Percentiles rank a stretch among this genome's conserved stretches.
Evolutionary conservation across 495 filamentous ascomycete species (phyloP).

Genomic region (Neurospora sp.): DNA sequence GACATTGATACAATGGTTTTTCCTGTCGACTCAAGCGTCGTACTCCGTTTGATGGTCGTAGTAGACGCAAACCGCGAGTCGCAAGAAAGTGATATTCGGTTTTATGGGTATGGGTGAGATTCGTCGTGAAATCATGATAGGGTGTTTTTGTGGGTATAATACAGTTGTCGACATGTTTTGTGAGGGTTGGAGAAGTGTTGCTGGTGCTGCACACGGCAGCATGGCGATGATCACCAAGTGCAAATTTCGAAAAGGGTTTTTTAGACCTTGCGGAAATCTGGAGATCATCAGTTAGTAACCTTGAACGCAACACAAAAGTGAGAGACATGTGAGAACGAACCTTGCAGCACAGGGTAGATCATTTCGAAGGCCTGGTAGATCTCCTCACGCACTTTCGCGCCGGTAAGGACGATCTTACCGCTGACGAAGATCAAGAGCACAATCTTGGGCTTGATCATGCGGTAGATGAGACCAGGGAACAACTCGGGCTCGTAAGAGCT

Average conservation of each 20-base stretch:
- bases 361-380: constrained; percentile 98
- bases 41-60: constrained; percentile 1
- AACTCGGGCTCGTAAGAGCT: constrained; percentile 97
- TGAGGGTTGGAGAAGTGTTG: constrained; percentile 13
- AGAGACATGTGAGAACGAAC: constrained; percentile 36
- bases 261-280: constrained; percentile 44
- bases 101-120: constrained; percentile 16
- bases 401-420: constrained; percentile 96
- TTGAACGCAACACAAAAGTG: background rate
- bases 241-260: constrained; percentile 1
- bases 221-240: background rate
- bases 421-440: constrained; percentile 98
- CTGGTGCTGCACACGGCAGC: background rate
- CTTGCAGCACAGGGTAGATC: constrained; percentile 96
- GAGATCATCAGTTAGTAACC: constrained; percentile 6
- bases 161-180: constrained; percentile 14
- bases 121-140: constrained; percentile 42
- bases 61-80: constrained; percentile 4
- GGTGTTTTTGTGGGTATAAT: constrained; percentile 38
- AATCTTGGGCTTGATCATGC: constrained; percentile 99
- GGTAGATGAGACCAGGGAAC: constrained; percentile 98
- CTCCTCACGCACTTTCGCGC: constrained; percentile 96
- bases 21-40: constrained; percentile 1
- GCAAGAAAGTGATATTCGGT: constrained; percentile 3
- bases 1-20: constrained; percentile 26